These are phyloP conservation scores for Fraxinus baroniana DNA, from an alignment of 305 asterid genomes.

Conservation along the genomic window DNA sequence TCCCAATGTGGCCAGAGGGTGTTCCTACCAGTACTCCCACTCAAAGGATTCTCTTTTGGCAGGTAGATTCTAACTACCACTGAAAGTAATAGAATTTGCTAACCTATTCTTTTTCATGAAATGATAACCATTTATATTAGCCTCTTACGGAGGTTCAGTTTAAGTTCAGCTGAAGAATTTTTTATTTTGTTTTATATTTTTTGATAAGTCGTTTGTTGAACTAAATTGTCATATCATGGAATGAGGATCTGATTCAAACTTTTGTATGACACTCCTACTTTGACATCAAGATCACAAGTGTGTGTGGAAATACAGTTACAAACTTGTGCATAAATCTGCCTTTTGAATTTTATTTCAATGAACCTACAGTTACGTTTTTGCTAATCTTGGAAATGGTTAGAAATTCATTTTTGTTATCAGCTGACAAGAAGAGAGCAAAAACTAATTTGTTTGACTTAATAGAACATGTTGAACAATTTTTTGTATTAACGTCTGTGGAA, in stretches of 20 bases:
- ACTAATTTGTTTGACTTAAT: background rate
- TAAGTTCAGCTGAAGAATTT: background rate
- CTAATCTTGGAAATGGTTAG: background rate
- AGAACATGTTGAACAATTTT: background rate
- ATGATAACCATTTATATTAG: background rate
- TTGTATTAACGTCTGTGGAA: too few species aligned
- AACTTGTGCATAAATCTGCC: background rate
- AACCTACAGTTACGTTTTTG: background rate
- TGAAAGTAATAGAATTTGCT: background rate
- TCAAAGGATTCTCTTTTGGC: constrained; percentile 93
- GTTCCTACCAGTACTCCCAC: constrained; percentile 74
- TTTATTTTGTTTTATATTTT: background rate
- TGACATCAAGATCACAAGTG: background rate
- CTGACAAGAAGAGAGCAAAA: background rate
- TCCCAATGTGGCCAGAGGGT: constrained; percentile 99
- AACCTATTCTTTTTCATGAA: background rate
- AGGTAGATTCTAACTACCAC: constrained; percentile 41
- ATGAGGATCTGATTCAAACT: background rate
- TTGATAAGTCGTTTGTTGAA: background rate
- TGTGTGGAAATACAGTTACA: background rate
- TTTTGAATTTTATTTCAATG: background rate
- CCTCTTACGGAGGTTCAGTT: constrained; percentile 5
- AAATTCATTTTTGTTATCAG: background rate
- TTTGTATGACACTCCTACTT: background rate
- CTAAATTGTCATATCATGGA: background rate